Percentiles rank a stretch among this genome's conserved stretches.
phyloP scores from a whole-genome alignment of 2,329 filamentous ascomycete genomes.

The Juglanconis juglandina region DNA sequence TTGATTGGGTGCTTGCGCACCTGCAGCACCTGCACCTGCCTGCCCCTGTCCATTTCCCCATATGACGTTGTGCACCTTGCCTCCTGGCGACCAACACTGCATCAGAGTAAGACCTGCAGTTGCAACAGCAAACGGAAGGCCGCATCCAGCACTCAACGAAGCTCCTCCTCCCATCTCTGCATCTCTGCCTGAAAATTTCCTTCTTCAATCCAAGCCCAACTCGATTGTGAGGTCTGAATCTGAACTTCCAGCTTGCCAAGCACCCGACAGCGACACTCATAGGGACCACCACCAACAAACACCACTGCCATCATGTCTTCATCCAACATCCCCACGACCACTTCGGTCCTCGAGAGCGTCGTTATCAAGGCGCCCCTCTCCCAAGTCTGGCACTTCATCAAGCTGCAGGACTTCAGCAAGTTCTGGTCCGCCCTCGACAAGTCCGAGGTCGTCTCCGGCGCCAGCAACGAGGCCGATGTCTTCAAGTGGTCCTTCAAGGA shows the following conservation, averaged over 20 bases:
- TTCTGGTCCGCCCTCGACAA: constrained; percentile 64
- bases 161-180: neutral
- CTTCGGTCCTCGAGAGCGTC: constrained; percentile 62
- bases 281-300: neutral
- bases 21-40: too few species aligned
- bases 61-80: constrained; percentile 10
- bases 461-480: constrained; percentile 62
- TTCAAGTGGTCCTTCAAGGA: constrained; percentile 71
- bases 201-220: neutral
- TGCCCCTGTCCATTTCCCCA: neutral
- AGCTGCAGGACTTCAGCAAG: constrained; percentile 65
- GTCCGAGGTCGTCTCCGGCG: constrained; percentile 56
- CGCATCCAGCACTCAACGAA: neutral
- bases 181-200: neutral
- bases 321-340: constrained; percentile 58
- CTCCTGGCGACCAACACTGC: neutral
- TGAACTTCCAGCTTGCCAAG: neutral
- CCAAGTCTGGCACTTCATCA: constrained; percentile 71
- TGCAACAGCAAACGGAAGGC: neutral
- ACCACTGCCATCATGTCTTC: constrained; percentile 9
- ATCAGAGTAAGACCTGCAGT: neutral
- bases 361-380: constrained; percentile 66
- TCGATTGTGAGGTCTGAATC: neutral
- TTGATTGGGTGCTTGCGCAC: neutral
- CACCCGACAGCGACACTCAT: neutral